Base-by-base conservation (phyloP, 1,284 basidiomycete genomes). In the Sanghuangporus sanghuang region DNA sequence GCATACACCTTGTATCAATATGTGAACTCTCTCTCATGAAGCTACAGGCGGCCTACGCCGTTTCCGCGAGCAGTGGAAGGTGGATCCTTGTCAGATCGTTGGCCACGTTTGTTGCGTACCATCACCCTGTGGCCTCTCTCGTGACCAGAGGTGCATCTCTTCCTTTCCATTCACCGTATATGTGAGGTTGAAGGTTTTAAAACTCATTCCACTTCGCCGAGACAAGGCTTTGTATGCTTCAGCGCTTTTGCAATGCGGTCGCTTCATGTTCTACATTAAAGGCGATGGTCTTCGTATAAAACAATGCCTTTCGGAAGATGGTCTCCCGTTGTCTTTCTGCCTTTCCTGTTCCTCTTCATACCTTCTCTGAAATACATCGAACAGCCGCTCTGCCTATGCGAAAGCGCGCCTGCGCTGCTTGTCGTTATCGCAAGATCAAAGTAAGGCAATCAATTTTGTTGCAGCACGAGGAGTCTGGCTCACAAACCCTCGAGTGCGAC, bases 381-480 rank as follows among this genome's bases (percentile, higher is more conserved):
- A 6, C 4, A 50, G 3, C 48, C 12, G 12, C 48, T 16, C 16
- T 6, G 50, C 27, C 7, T 7, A 54, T 36, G 53, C 27, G 53
- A 35, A 54, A 54, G 38, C 23, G n/a, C 11, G 27, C 32, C 8
- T 54, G 53, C 53, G 5, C 53, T n/a, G 7, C 36, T 7, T 54
- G 53, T 35, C 48, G 48, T 14, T 36, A 11, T 18, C 23, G 55
- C 12, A 39, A 57, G 32, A 32, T 36, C 49, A 36, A 67, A 62
- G 72, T 68, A 16, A 42, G 42, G 5, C 71, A 70, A 42, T 71
- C 67, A 6, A 54, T 23, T 38, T 54, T 61, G 48, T 58, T 32
- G 8, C n/a, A 5, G 57, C 61, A 52, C 4, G 60, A 7, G 57
- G 44, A 11, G 21, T n/a, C 44, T 46, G 16, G 21, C 21, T 7